phyloP scores from a whole-genome alignment of 441 rosid species.

The Erysimum cheiri region DNA sequence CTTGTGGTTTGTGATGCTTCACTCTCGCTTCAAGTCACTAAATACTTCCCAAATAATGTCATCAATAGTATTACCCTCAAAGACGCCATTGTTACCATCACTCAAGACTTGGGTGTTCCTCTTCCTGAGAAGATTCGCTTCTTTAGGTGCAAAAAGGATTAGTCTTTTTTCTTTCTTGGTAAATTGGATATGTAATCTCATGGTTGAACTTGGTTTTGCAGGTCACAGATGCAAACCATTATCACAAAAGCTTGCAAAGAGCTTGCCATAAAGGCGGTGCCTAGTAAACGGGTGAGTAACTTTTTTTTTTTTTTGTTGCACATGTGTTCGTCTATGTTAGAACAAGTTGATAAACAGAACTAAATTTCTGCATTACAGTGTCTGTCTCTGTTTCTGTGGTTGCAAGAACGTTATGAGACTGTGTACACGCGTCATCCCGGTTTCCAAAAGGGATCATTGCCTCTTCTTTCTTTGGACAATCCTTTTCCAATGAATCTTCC shows the following conservation, averaged over 20 bases:
- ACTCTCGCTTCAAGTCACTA: conserved; percentile 84
- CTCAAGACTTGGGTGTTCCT: conserved; percentile 77
- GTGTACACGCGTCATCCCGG: conserved; percentile 89
- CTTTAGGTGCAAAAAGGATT: conserved; percentile 60
- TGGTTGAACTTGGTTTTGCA: conserved; percentile 41
- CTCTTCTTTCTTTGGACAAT: conserved; percentile 81
- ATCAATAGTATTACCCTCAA: conserved; percentile 89
- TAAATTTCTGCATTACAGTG: conserved; percentile 57
- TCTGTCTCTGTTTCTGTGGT: conserved; percentile 81
- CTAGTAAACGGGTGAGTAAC: conserved; percentile 82
- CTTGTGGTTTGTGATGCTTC: conserved; percentile 90
- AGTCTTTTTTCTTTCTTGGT: neutral
- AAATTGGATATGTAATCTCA: neutral
- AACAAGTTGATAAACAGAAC: neutral
- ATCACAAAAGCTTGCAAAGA: conserved; percentile 84
- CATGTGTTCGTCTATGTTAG: neutral
- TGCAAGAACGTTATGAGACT: conserved; percentile 88
- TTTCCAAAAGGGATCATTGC: conserved; percentile 89
- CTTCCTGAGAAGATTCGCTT: conserved; percentile 78
- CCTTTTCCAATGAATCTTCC: conserved; percentile 97
- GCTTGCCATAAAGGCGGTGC: conserved; percentile 82
- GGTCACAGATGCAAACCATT: conserved; percentile 98
- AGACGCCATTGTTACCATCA: conserved; percentile 70
- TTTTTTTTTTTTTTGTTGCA: neutral
- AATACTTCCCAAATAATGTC: conserved; percentile 91